Conservation (phyloP, 2,329 filamentous ascomycete species). For the Aspergillus pseudotamarii region DNA sequence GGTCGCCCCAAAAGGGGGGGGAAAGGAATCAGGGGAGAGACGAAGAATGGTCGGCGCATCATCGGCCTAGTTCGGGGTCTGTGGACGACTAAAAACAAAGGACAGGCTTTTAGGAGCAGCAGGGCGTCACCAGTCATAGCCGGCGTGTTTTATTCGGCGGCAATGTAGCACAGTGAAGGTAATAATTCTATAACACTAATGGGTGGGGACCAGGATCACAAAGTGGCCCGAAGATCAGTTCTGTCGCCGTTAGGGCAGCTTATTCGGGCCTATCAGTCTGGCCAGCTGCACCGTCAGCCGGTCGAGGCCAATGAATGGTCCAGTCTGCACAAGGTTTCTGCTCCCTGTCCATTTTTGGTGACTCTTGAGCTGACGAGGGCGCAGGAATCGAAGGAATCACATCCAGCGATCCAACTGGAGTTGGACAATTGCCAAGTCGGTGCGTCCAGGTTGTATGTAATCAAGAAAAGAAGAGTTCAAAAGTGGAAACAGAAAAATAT, state of each 20-base stretch:
- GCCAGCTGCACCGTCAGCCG: background rate
- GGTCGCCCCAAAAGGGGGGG: background rate
- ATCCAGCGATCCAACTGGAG: background rate
- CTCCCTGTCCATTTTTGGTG: background rate
- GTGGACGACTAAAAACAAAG: constrained; percentile 4
- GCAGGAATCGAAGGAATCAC: background rate
- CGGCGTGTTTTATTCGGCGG: background rate
- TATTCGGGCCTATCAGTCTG: background rate
- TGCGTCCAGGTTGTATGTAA: background rate
- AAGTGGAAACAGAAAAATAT: background rate
- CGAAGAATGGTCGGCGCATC: background rate
- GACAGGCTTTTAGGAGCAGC: background rate
- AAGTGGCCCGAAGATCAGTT: background rate
- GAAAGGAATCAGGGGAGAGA: background rate
- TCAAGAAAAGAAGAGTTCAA: background rate
- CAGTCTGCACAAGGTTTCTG: background rate
- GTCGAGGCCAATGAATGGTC: background rate
- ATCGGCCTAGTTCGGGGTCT: background rate
- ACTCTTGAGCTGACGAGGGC: background rate
- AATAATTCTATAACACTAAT: constrained; percentile 3
- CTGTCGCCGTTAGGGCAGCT: background rate
- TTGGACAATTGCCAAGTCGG: background rate
- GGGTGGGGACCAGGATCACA: background rate
- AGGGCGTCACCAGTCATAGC: constrained; percentile 1
- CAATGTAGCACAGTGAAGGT: background rate